phyloP scores from a whole-genome alignment of 768 basidiomycete genomes.

The Psilocybe azurescens region DNA sequence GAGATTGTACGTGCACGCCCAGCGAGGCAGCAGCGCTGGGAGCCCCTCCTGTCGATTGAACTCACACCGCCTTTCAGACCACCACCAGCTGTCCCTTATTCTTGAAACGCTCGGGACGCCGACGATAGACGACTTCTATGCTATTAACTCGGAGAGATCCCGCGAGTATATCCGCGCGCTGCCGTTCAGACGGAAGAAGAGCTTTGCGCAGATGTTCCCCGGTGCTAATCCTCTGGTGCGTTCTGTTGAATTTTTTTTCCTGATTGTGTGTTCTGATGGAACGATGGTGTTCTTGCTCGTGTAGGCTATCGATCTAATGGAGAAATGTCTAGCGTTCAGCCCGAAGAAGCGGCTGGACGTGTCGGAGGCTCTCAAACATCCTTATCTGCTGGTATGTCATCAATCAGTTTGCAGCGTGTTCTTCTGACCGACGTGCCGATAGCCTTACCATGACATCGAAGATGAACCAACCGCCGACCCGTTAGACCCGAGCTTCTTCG shows the following conservation, averaged over 20 bases:
- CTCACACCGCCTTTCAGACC: constrained; percentile 55
- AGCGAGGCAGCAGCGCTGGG: neutral
- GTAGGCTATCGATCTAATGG: constrained; percentile 78
- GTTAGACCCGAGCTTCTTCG: constrained; percentile 80
- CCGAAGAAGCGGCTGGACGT: constrained; percentile 90
- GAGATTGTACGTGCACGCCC: constrained; percentile 69
- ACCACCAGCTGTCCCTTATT: constrained; percentile 92
- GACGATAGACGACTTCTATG: constrained; percentile 93
- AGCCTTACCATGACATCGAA: constrained; percentile 86
- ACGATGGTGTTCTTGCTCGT: neutral
- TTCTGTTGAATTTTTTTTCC: constrained; percentile 14
- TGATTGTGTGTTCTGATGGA: neutral
- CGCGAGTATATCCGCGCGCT: constrained; percentile 90
- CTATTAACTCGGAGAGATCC: constrained; percentile 79
- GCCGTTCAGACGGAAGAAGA: constrained; percentile 83
- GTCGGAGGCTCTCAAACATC: constrained; percentile 86
- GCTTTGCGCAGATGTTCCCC: constrained; percentile 73
- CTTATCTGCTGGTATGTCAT: constrained; percentile 75
- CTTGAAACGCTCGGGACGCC: constrained; percentile 94
- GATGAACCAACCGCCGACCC: constrained; percentile 87
- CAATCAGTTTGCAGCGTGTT: neutral
- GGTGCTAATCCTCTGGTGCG: constrained; percentile 72
- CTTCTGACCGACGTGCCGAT: constrained; percentile 5
- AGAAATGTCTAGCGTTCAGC: constrained; percentile 81
- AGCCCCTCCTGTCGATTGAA: constrained; percentile 7